Conservation (phyloP, 2,329 filamentous ascomycete genomes). For the Epichloe aotearoae region DNA sequence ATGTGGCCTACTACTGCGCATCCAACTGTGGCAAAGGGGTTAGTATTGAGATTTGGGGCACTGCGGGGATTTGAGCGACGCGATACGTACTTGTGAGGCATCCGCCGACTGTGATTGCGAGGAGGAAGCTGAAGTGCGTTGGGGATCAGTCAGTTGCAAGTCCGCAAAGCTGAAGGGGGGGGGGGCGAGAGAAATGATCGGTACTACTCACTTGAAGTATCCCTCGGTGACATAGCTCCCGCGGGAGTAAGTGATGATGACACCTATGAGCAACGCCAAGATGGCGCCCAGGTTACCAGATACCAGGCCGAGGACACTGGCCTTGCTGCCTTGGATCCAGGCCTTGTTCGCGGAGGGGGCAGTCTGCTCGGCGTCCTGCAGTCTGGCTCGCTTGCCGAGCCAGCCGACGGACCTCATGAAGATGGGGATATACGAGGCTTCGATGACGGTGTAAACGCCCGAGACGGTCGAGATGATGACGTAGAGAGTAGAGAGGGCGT, state of each 20-base stretch:
- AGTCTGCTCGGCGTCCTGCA: background rate
- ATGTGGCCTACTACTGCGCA: slow-evolving; percentile 8
- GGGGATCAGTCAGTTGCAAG: background rate
- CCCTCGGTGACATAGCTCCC: slow-evolving; percentile 9
- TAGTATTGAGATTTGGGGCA: background rate
- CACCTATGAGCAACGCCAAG: slow-evolving; percentile 9
- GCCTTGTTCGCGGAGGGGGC: background rate
- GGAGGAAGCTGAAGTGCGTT: slow-evolving; percentile 6
- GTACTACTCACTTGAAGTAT: slow-evolving; percentile 8
- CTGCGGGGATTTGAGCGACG: background rate
- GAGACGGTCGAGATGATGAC: slow-evolving; percentile 8
- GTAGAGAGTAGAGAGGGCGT: slow-evolving; percentile 8
- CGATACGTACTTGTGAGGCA: slow-evolving; percentile 8
- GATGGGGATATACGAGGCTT: slow-evolving; percentile 11
- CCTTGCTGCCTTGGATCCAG: slow-evolving; percentile 9
- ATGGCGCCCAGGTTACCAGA: slow-evolving; percentile 9
- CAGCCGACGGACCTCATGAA: slow-evolving; percentile 11
- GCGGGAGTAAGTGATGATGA: slow-evolving; percentile 9
- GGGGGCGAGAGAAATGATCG: background rate
- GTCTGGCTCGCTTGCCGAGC: background rate
- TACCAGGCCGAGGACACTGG: slow-evolving; percentile 9
- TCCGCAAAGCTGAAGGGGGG: background rate
- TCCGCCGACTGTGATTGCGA: slow-evolving; percentile 9
- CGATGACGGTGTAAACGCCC: slow-evolving; percentile 9
- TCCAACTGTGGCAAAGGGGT: slow-evolving; percentile 1